Evolutionary conservation across 2,329 filamentous ascomycete genomes (phyloP), one percentile per base, ranked within the genome.

Genomic region (Tolypocladium cylindrosporum): DNA sequence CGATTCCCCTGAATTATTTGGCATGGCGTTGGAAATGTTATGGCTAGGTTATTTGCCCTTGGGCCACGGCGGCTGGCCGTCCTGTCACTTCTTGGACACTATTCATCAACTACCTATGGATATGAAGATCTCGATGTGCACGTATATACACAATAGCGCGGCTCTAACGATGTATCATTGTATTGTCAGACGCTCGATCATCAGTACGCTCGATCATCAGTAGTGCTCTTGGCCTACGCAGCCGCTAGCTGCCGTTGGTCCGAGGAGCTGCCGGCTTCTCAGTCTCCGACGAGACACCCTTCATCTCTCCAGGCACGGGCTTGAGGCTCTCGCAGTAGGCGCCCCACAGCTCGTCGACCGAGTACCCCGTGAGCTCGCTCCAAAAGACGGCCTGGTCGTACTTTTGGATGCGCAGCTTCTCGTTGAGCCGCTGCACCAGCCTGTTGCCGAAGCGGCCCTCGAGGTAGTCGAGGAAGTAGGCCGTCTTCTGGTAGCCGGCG

Each of bases 391-490:
- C 74, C 72, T 88, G 80, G 61, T 86, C 76, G 71, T 94, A 89
- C 73, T 75, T 77, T 45, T 75, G 75, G n/a, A 74, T 74, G 60
- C 85, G 77, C 69, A 96, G 71, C 62, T 79, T 81, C 67, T 85
- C 87, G 67, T 95, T 88, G 55, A 94, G 71, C 58, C 76, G 79
- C 58, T 82, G 75, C 36, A 89, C 78, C 0, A 82, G 83, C 9
- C 82, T 84, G 10, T 71, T 66, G 0, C 84, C 85, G 63, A 82
- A 88, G 54, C 79, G 79, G 41, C 76, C 71, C 74, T 97, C 92
- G 53, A 97, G 74, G 75, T 90, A 96, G 57, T 94, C 86, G 55
- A 97, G 74, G 65, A 97, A 97, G 71, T 90, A 97, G 1, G 87
- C 94, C 8, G 93, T 97, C 63, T 88, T 83, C 75, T 97, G 88